Base-by-base conservation (phyloP, 1,139 yeast species). In the Suhomyces atakaporum region DNA sequence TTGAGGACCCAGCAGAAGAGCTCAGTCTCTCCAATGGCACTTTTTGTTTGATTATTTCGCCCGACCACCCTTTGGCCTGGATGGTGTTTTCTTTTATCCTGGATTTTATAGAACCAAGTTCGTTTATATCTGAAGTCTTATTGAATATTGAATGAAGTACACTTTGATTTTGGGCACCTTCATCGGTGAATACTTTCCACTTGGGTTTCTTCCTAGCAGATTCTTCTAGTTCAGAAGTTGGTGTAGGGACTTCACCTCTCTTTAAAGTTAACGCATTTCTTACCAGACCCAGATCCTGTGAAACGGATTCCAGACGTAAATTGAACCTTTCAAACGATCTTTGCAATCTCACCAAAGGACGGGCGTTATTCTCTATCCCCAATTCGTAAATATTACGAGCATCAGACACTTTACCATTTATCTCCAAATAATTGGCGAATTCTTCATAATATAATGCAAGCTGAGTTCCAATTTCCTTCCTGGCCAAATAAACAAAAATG, bases 391-490 rank as follows among this genome's bases (percentile, higher is more conserved):
- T 77, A 34, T 77, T 77, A 4, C 68, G 64, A 0, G 97, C 96
- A 46, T 84, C 88, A 5, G 57, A 54, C 36, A 62, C 58, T 40
- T 76, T 70, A 15, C 75, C 75, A 20, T 63, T 63, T 9, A 69
- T 45, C 49, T 85, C 95, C 43, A 84, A 63, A 42, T 69, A 77
- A 19, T 69, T 69, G 3, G 96, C 90, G 62, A 86, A 89, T 45
- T 81, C 86, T 53, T 88, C 96, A 52, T 89, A 92, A 54, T 75
- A 90, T 15, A 79, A 53, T 0, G 96, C 81, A 38, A 87, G 64
- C 29, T 71, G 69, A 25, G 56, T 57, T 0, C 96, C 97, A 23
- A 92, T 87, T 35, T 75, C 79, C 48, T 84, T 83, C 41, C 85
- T 77, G 31, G 83, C 79, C 54, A 92, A 66, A 54, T 84, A 89